These are phyloP conservation scores for Boletellus emodensis DNA, from an alignment of 768 basidiomycete species.

Conservation along the genomic window DNA sequence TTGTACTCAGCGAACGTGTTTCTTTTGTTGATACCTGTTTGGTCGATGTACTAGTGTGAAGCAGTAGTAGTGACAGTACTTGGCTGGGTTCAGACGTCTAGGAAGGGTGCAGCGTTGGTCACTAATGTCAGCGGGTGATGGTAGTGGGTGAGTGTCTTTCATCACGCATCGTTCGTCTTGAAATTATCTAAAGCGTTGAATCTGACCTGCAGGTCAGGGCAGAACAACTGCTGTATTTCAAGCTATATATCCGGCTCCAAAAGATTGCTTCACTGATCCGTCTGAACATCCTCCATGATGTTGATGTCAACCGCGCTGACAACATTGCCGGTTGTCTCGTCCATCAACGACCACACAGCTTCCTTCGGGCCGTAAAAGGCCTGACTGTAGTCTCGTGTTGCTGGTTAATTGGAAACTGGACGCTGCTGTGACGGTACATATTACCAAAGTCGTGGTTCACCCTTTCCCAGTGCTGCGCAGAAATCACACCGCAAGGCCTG, in stretches of 20 bases:
- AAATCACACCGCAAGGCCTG: not conserved
- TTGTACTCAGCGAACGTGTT: constrained; percentile 18
- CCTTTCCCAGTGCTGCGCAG: not conserved
- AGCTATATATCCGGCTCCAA: too few relatives aligned
- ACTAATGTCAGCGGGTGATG: not conserved
- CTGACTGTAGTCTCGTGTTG: not conserved
- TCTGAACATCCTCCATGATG: too few relatives aligned
- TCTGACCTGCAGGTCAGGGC: too few relatives aligned
- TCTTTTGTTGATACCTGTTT: constrained; percentile 25
- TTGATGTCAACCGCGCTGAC: not conserved
- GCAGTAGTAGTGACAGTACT: too few relatives aligned
- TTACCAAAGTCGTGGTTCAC: not conserved
- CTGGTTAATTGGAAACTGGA: not conserved
- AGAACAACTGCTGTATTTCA: too few relatives aligned
- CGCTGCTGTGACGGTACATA: not conserved
- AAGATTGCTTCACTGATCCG: too few relatives aligned
- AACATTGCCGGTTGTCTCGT: not conserved
- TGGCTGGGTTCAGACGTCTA: too few relatives aligned
- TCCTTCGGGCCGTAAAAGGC: too few relatives aligned
- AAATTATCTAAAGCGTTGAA: too few relatives aligned
- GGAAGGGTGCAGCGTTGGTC: too few relatives aligned
- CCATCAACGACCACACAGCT: not conserved
- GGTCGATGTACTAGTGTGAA: not conserved
- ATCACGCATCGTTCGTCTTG: too few relatives aligned
- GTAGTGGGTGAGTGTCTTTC: too few relatives aligned